These are phyloP conservation scores for Moniliophthora roreri DNA, from an alignment of 1,284 basidiomycete genomes.

Conservation along the genomic window DNA sequence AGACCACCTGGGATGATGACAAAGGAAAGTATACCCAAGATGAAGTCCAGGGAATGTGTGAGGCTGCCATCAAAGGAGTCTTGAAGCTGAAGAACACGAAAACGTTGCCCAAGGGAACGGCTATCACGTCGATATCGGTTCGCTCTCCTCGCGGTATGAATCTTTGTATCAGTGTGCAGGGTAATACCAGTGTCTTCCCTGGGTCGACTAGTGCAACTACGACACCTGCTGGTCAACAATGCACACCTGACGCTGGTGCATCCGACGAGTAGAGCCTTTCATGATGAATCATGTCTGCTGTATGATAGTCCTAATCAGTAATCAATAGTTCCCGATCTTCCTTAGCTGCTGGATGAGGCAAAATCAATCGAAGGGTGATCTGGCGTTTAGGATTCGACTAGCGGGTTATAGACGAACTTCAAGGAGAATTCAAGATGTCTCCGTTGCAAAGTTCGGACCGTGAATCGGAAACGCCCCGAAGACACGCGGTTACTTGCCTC, in stretches of 20 bases:
- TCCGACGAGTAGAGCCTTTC: not conserved
- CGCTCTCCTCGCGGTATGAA: not conserved
- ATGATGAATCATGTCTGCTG: too few species aligned
- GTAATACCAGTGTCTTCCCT: conserved; percentile 2
- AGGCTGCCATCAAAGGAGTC: not conserved
- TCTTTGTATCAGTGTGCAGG: conserved; percentile 2
- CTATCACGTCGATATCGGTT: not conserved
- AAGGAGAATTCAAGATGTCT: too few species aligned
- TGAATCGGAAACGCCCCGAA: too few species aligned
- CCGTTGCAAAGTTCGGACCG: too few species aligned
- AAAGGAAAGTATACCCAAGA: not conserved
- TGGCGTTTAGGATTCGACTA: too few species aligned
- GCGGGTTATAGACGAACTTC: too few species aligned
- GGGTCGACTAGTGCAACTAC: not conserved
- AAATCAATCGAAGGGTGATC: too few species aligned
- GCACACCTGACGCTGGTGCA: not conserved
- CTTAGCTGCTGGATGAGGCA: too few species aligned
- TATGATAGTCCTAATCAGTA: too few species aligned
- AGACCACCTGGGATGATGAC: conserved; percentile 2
- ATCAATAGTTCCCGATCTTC: too few species aligned
- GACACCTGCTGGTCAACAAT: not conserved
- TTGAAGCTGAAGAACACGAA: conserved; percentile 2
- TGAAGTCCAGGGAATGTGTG: not conserved
- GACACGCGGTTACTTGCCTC: too few species aligned
- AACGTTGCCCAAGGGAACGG: not conserved